phyloP scores from a whole-genome alignment of 2,329 filamentous ascomycete species.

The Epichloe typhina region DNA sequence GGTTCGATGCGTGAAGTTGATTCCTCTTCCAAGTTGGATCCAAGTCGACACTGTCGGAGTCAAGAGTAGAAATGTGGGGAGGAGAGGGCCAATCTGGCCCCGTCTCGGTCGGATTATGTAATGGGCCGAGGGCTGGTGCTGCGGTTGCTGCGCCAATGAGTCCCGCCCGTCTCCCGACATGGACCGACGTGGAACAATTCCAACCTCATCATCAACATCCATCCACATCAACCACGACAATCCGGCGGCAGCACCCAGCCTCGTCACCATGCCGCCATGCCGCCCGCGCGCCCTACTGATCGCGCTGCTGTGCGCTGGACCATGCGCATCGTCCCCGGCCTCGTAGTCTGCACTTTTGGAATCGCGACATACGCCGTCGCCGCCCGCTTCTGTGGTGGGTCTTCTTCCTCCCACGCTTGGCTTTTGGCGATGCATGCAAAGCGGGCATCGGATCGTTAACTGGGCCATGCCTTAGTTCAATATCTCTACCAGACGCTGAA shows the following conservation, averaged over 20 bases:
- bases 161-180: neutral
- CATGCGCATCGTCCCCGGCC: slow-evolving; percentile 50
- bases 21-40: no score
- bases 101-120: no score
- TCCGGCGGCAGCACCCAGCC: neutral
- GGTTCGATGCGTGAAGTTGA: no score
- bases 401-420: neutral
- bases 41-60: no score
- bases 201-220: neutral
- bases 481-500: slow-evolving; percentile 46
- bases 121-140: no score
- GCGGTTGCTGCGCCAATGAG: neutral
- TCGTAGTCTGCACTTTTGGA: slow-evolving; percentile 52
- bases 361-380: slow-evolving; percentile 63
- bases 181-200: neutral
- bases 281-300: slow-evolving; percentile 14
- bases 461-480: slow-evolving; percentile 32
- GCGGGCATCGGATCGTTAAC: no score
- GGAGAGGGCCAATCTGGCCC: no score
- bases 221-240: neutral
- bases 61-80: no score
- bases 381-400: slow-evolving; percentile 13
- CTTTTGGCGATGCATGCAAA: no score
- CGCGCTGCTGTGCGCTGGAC: slow-evolving; percentile 20
- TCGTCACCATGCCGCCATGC: slow-evolving; percentile 21